These are phyloP conservation scores for Ustilago tritici DNA, from an alignment of 1,284 basidiomycete species.

Conservation along the genomic window DNA sequence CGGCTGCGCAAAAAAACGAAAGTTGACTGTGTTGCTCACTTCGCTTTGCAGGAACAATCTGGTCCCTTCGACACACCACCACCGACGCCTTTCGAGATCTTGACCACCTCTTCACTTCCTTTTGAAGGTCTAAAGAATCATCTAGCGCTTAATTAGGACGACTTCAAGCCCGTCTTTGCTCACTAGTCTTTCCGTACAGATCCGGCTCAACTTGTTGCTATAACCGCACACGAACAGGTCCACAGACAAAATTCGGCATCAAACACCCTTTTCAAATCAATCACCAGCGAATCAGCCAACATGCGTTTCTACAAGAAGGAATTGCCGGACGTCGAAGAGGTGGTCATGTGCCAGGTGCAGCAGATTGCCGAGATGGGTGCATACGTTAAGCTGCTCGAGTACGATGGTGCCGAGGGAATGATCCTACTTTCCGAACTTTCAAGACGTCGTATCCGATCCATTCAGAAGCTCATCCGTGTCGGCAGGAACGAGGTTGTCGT, in stretches of 20 bases:
- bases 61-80: background rate
- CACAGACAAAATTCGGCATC: background rate
- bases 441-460: conserved; percentile 93
- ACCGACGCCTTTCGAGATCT: conserved; percentile 1
- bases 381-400: conserved; percentile 98
- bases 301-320: conserved; percentile 70
- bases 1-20: conserved; percentile 23
- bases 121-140: background rate
- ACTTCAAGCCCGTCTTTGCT: background rate
- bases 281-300: conserved; percentile 19
- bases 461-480: conserved; percentile 97
- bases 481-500: conserved; percentile 99
- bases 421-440: conserved; percentile 97
- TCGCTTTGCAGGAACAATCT: background rate
- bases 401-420: conserved; percentile 99
- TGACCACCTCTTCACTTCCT: background rate
- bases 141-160: background rate
- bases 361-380: conserved; percentile 99
- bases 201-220: background rate
- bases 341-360: conserved; percentile 99
- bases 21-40: background rate
- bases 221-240: background rate
- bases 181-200: background rate
- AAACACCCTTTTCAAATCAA: background rate
- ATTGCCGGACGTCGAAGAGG: conserved; percentile 80